Conservation (phyloP, 306 rosid genomes). For the Macrotyloma uniflorum region DNA sequence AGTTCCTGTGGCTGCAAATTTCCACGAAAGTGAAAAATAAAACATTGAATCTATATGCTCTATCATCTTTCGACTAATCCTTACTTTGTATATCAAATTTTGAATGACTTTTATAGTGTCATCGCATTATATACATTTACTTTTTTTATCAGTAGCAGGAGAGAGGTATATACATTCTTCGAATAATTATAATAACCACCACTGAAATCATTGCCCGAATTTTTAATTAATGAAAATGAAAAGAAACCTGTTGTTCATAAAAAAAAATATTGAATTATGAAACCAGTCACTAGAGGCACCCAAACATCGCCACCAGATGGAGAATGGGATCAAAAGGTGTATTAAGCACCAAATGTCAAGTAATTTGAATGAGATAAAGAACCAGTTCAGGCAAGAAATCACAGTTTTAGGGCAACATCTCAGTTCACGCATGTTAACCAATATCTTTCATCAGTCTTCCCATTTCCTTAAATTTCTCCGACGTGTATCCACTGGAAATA, state of each 20-base stretch:
- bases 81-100: too few species aligned
- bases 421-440: not conserved
- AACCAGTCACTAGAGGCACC: slow-evolving; percentile 70
- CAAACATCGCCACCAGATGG: slow-evolving; percentile 42
- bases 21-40: too few species aligned
- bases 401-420: not conserved
- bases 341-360: slow-evolving; percentile 6
- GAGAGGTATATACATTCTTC: too few species aligned
- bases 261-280: slow-evolving; percentile 85
- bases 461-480: slow-evolving; percentile 5
- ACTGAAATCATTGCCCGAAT: too few species aligned
- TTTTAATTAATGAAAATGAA: not conserved
- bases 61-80: too few species aligned
- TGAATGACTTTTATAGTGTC: too few species aligned
- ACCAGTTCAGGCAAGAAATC: slow-evolving; percentile 48
- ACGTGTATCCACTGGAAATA: not conserved
- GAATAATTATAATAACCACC: too few species aligned
- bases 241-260: slow-evolving; percentile 63
- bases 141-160: too few species aligned
- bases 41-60: too few species aligned
- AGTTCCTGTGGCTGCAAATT: too few species aligned
- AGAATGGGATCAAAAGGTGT: slow-evolving; percentile 5
- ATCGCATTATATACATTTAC: too few species aligned
- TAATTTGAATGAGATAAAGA: slow-evolving; percentile 25
- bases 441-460: not conserved